These are phyloP conservation scores for Cystofilobasidium ferigula DNA, from an alignment of 768 basidiomycete species.

Conservation along the genomic window DNA sequence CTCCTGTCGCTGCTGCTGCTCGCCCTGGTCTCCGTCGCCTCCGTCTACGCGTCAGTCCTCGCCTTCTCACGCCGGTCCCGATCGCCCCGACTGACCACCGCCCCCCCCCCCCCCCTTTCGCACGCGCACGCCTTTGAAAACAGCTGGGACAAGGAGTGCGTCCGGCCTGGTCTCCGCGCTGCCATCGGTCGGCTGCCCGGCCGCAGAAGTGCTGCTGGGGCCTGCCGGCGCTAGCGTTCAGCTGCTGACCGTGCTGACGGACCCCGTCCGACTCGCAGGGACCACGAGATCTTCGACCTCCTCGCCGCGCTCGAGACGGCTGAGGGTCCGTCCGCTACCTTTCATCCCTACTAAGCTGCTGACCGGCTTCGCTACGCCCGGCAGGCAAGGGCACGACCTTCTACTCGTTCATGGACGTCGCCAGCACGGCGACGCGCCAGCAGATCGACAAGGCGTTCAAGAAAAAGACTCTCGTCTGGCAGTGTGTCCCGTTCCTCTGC, in stretches of 20 bases:
- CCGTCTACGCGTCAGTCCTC: constrained; percentile 2
- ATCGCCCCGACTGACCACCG: background rate
- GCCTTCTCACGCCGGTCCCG: background rate
- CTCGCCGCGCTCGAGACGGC: constrained; percentile 66
- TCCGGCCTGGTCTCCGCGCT: constrained; percentile 9
- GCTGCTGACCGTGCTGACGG: constrained; percentile 20
- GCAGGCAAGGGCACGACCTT: constrained; percentile 80
- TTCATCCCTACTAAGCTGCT: background rate
- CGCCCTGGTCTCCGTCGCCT: background rate
- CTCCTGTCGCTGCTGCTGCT: background rate
- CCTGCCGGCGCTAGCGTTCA: too few species aligned
- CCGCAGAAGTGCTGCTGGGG: too few species aligned
- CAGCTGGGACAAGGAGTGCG: constrained; percentile 26
- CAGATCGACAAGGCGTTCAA: constrained; percentile 86
- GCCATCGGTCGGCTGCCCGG: too few species aligned
- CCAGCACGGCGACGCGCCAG: constrained; percentile 52
- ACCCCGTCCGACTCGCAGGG: constrained; percentile 34
- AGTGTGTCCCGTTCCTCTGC: constrained; percentile 46
- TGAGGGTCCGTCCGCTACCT: constrained; percentile 50
- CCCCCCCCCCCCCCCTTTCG: background rate
- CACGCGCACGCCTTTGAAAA: background rate
- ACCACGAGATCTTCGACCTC: constrained; percentile 93
- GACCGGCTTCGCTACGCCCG: background rate
- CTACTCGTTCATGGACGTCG: constrained; percentile 83
- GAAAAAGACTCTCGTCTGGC: constrained; percentile 76